These are phyloP conservation scores for Phytophthora pisi DNA, from an alignment of 352 stramenopile genomes.

Conservation along the genomic window DNA sequence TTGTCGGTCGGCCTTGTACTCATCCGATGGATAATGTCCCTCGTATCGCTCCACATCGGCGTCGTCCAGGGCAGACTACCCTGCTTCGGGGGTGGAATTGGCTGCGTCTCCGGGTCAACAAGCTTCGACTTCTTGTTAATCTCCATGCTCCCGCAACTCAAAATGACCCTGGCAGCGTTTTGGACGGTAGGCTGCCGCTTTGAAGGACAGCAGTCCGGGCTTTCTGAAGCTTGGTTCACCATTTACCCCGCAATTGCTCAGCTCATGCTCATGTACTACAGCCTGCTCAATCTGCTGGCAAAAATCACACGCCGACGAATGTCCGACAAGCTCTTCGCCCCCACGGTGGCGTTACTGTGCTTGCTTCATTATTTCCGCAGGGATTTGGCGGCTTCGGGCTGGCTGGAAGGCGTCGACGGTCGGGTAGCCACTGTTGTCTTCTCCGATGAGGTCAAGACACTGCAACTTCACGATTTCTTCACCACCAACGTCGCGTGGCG, in stretches of 20 bases:
- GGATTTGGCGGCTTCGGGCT: constrained; percentile 6
- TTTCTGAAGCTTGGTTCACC: constrained; percentile 43
- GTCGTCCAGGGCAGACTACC: constrained; percentile 7
- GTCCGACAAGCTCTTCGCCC: constrained; percentile 35
- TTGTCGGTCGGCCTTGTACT: constrained; percentile 19
- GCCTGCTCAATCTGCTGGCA: constrained; percentile 37
- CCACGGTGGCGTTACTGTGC: constrained; percentile 26
- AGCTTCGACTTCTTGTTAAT: constrained; percentile 18
- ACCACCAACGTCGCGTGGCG: constrained; percentile 23
- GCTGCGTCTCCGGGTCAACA: constrained; percentile 13
- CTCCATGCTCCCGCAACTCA: constrained; percentile 15
- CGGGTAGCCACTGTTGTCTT: constrained; percentile 22
- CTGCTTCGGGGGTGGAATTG: constrained; percentile 23
- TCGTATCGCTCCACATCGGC: constrained; percentile 14
- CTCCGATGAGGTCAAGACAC: constrained; percentile 8
- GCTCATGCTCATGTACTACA: constrained; percentile 35
- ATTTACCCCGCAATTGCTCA: constrained; percentile 28
- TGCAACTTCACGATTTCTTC: constrained; percentile 33
- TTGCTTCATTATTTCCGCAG: constrained; percentile 26
- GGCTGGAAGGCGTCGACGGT: constrained; percentile 12
- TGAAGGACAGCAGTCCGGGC: constrained; percentile 36
- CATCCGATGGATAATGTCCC: constrained; percentile 11
- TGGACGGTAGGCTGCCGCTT: constrained; percentile 40
- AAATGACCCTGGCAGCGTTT: constrained; percentile 14
- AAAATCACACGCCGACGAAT: constrained; percentile 38